These are phyloP conservation scores for Termitomyces sp. DNA, from an alignment of 768 basidiomycete genomes.

Conservation along the genomic window DNA sequence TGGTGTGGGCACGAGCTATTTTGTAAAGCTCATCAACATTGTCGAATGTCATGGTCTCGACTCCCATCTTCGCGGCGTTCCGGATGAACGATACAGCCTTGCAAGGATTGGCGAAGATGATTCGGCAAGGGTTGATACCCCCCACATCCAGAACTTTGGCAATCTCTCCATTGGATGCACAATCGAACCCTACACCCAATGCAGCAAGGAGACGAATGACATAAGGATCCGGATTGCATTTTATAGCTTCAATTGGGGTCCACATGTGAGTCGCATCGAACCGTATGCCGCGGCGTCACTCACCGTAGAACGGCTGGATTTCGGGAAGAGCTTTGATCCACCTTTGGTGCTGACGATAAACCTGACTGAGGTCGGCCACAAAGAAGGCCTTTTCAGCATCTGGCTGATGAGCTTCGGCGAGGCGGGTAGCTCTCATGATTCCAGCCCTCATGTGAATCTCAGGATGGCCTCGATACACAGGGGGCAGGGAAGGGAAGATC, in stretches of 20 bases:
- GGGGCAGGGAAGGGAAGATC: constrained; percentile 59
- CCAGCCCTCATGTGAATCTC: constrained; percentile 71
- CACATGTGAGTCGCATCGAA: constrained; percentile 1
- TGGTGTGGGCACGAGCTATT: constrained; percentile 72
- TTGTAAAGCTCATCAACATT: constrained; percentile 96
- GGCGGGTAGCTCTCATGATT: constrained; percentile 56
- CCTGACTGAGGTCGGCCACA: constrained; percentile 86
- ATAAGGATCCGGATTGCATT: constrained; percentile 97
- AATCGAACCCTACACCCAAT: constrained; percentile 92
- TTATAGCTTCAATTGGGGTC: constrained; percentile 60
- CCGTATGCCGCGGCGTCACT: constrained; percentile 19
- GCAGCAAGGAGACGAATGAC: constrained; percentile 87
- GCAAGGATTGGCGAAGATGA: constrained; percentile 99
- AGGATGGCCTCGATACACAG: constrained; percentile 64
- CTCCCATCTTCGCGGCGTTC: constrained; percentile 71
- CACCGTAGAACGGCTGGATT: constrained; percentile 93
- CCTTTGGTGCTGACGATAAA: constrained; percentile 78
- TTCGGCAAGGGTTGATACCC: constrained; percentile 68
- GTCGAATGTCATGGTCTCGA: constrained; percentile 97
- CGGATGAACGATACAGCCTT: constrained; percentile 93
- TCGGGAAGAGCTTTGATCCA: constrained; percentile 77
- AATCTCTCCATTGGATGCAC: constrained; percentile 94
- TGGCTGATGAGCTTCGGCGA: constrained; percentile 47
- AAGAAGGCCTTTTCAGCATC: constrained; percentile 95
- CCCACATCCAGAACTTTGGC: constrained; percentile 67